Percentiles rank a stretch among this genome's conserved stretches.
Conservation (phyloP, 139 green algal species). For the Chlorella sp. region DNA sequence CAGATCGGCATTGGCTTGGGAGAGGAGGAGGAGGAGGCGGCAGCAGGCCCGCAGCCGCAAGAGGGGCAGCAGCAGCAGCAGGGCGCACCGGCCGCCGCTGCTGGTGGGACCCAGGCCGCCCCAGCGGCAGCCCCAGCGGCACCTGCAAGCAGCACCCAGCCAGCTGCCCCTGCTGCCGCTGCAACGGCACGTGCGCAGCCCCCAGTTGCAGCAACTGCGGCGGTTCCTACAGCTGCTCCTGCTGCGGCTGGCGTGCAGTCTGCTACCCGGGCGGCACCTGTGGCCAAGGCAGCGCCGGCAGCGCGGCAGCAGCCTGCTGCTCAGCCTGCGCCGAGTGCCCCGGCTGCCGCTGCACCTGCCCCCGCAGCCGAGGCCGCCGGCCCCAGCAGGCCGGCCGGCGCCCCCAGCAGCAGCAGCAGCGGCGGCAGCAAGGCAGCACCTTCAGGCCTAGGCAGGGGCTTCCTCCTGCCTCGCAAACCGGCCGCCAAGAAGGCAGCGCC, state of each 20-base stretch:
- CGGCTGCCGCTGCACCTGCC: neutral
- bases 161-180: too few relatives aligned
- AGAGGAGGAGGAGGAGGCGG: neutral
- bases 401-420: neutral
- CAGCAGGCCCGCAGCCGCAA: neutral
- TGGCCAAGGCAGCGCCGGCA: too few relatives aligned
- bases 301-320: neutral
- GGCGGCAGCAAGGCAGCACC: neutral
- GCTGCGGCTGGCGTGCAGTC: too few relatives aligned
- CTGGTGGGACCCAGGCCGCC: too few relatives aligned
- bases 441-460: conserved; percentile 5
- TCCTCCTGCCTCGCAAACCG: conserved; percentile 17
- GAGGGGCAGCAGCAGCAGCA: neutral
- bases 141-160: too few relatives aligned
- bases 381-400: neutral
- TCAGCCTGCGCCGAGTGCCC: too few relatives aligned
- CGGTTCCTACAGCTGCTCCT: neutral
- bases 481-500: conserved; percentile 3
- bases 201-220: too few relatives aligned
- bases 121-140: neutral
- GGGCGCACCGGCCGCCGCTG: neutral
- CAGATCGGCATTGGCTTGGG: conserved; percentile 17
- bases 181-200: too few relatives aligned
- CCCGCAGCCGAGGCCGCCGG: neutral
- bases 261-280: too few relatives aligned